Base-by-base conservation (phyloP, 139 green algal genomes). In the Medakamo hakoo region DNA sequence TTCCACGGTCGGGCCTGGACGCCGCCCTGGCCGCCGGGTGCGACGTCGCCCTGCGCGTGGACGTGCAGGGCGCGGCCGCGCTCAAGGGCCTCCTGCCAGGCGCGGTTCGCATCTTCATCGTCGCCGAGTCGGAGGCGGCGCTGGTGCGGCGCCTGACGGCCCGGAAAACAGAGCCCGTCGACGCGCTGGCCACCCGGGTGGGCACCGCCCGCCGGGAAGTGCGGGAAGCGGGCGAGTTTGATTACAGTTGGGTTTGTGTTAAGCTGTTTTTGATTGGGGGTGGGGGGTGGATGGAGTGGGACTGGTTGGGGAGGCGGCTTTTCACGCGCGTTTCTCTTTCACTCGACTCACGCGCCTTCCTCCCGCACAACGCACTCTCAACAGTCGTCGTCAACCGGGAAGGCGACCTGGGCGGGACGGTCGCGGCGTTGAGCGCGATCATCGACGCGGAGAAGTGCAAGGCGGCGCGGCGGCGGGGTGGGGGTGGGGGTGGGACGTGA, bases 11-110 rank as follows among this genome's bases (percentile, higher is more conserved):
- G 55, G 82, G 82, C 62, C 80, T 93, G 28, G 67, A 84, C 22
- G 74, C 79, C 9, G 84, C 85, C 4, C 66, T 95, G 63, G 63
- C 32, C 3, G 64, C 65, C 18, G 86, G 85, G 40, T 85, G 71
- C 5, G 91, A 98, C 66, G 89, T 96, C 25, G 80, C 96, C 40
- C 73, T 98, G 58, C 69, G 91, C 27, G 67, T 97, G n/a, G 90
- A 97, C 67, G 85, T 96, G 26, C 88, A 96, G 67, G 89, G 89
- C 24, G 85, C 88, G 18, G 81, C 80, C 19, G 94, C 86, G 3
- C 71, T 95, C 22, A 80, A 84, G 56, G 69, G 63, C 24, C 65
- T 96, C 21, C 76, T 94, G 49, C 83, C 89, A 3, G 76, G 84
- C 27, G 76, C 71, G 4, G 69, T 96, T 2, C 86, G 79, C 24